Conservation (phyloP, 805 yeast species). For the Suhomyces sp. region DNA sequence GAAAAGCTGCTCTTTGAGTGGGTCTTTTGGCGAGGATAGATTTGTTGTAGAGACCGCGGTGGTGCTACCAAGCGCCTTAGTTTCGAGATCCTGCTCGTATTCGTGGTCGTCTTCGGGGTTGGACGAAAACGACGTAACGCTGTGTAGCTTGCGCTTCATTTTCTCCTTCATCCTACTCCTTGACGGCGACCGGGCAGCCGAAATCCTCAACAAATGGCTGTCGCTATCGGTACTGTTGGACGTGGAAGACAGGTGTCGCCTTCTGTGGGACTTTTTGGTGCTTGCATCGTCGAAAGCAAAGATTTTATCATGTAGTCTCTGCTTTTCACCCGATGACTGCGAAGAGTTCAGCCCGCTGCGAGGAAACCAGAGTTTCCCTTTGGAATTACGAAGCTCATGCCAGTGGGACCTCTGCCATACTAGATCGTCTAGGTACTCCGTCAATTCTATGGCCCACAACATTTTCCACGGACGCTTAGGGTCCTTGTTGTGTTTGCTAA, state of each 20-base stretch:
- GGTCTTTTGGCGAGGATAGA: background rate
- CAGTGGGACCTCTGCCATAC: constrained; percentile 58
- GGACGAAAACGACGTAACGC: constrained; percentile 4
- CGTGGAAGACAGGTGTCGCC: constrained; percentile 8
- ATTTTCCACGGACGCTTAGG: constrained; percentile 40
- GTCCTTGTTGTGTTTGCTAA: constrained; percentile 37
- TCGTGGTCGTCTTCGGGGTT: constrained; percentile 1
- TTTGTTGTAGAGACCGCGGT: background rate
- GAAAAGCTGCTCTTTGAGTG: constrained; percentile 8
- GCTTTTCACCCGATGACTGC: constrained; percentile 3
- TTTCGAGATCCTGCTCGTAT: background rate
- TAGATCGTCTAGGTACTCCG: constrained; percentile 55
- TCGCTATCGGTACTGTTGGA: constrained; percentile 11
- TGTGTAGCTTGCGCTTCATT: constrained; percentile 5
- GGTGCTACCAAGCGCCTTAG: background rate
- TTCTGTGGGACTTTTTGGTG: background rate
- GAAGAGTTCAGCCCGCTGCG: constrained; percentile 4
- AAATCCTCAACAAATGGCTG: constrained; percentile 2
- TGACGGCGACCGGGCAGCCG: constrained; percentile 3
- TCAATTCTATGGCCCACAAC: constrained; percentile 63
- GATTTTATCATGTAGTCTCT: constrained; percentile 31
- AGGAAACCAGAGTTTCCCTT: constrained; percentile 55
- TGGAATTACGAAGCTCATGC: constrained; percentile 45
- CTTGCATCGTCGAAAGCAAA: constrained; percentile 17
- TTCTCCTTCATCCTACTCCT: constrained; percentile 7